Percentiles rank a stretch among this genome's conserved stretches.
phyloP scores from a whole-genome alignment of 331 rosid genomes.

The Dryas integrifolia region DNA sequence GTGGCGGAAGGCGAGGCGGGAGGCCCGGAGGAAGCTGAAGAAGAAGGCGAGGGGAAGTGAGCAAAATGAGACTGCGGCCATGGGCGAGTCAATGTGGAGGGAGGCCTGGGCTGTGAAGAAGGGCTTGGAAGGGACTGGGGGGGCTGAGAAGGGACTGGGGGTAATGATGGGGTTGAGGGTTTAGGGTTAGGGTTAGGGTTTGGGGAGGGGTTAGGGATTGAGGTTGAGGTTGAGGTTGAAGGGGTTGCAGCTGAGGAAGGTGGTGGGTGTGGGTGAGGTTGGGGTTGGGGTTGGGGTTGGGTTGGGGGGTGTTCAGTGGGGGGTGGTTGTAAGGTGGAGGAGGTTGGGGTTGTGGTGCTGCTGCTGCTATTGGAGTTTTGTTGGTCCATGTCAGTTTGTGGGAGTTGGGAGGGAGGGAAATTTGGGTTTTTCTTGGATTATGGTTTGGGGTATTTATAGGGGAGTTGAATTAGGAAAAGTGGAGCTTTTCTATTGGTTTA shows the following conservation, averaged over 20 bases:
- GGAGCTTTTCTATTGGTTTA: not conserved
- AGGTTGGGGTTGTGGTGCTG: not conserved
- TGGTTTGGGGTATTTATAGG: conserved; percentile 4
- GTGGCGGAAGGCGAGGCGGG: conserved; percentile 40
- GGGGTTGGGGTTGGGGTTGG: conserved; percentile 19
- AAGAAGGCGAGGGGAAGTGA: conserved; percentile 45
- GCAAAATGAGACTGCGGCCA: conserved; percentile 49
- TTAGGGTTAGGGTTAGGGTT: conserved; percentile 35
- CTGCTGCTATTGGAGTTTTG: conserved; percentile 14
- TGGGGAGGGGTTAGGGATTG: conserved; percentile 17
- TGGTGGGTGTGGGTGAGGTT: conserved; percentile 7
- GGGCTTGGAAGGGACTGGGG: conserved; percentile 38
- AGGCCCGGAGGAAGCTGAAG: conserved; percentile 41
- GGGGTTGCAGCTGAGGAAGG: conserved; percentile 9
- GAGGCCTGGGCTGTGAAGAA: conserved; percentile 48
- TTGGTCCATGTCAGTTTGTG: conserved; percentile 25
- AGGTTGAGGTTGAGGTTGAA: conserved; percentile 4
- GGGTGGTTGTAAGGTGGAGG: conserved; percentile 22
- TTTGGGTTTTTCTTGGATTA: not conserved
- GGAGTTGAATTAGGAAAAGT: not conserved
- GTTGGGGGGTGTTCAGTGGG: not conserved
- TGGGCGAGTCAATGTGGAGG: conserved; percentile 47
- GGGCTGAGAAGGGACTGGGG: not conserved
- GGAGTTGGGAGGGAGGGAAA: conserved; percentile 18
- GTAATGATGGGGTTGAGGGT: conserved; percentile 30